Percentiles rank a stretch among this genome's conserved stretches.
Conservation (phyloP, 257 asterid genomes). For the Ligustrum vulgare region DNA sequence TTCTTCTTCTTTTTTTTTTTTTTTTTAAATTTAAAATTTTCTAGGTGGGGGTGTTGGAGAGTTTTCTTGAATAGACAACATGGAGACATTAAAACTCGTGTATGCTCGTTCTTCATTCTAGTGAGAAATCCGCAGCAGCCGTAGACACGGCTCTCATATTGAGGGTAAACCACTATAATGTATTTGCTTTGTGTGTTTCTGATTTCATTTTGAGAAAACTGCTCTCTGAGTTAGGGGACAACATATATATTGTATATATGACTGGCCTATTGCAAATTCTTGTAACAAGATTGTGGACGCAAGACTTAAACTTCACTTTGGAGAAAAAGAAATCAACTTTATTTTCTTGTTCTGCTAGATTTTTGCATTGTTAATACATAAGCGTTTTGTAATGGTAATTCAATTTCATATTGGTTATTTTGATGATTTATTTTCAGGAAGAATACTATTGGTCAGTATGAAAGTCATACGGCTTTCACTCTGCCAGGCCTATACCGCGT, state of each 20-base stretch:
- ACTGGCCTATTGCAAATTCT: background rate
- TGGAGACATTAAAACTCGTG: background rate
- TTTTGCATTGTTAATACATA: background rate
- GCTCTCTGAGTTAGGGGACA: background rate
- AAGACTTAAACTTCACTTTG: background rate
- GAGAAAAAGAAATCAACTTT: background rate
- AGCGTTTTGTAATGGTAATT: background rate
- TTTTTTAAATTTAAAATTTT: background rate
- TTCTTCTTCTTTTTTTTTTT: too few relatives aligned
- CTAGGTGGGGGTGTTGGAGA: background rate
- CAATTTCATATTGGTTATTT: background rate
- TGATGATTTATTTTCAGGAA: slow-evolving; percentile 52
- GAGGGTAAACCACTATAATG: background rate
- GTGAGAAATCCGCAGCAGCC: background rate
- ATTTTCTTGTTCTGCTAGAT: background rate
- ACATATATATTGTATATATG: background rate
- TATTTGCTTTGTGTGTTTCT: background rate
- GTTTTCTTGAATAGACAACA: background rate
- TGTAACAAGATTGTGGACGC: background rate
- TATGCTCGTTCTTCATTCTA: background rate
- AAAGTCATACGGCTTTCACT: slow-evolving; percentile 85
- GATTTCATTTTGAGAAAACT: background rate
- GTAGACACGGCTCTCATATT: background rate
- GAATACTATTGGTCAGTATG: slow-evolving; percentile 92
- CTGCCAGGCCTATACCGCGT: slow-evolving; percentile 90